These are phyloP conservation scores for Ceratocystis huliohia DNA, from an alignment of 2,329 filamentous ascomycete species.

Conservation along the genomic window DNA sequence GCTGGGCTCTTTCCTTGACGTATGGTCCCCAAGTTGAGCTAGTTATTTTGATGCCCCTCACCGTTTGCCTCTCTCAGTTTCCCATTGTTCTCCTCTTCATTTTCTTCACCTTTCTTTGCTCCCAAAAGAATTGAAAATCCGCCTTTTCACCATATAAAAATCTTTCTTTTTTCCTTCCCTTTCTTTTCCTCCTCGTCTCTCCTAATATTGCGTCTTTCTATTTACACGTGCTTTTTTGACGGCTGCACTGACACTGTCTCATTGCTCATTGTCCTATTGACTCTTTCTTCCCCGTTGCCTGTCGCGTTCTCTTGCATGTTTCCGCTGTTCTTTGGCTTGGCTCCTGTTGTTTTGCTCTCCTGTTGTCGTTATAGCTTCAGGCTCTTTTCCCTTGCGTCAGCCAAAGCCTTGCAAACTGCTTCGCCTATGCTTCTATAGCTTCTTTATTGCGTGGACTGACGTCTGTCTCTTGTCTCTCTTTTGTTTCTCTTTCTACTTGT, in stretches of 20 bases:
- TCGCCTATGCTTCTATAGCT: slow-evolving; percentile 4
- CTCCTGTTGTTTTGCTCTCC: not conserved
- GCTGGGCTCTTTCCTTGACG: not conserved
- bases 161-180: not conserved
- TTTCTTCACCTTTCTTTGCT: not conserved
- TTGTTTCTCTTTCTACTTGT: not conserved
- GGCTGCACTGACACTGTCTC: not conserved
- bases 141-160: not conserved
- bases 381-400: not conserved
- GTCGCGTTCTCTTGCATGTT: not conserved
- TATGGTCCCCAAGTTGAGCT: not conserved
- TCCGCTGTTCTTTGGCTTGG: not conserved
- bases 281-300: not conserved
- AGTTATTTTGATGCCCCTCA: not conserved
- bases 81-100: slow-evolving; percentile 4
- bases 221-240: not conserved
- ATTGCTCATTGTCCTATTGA: not conserved
- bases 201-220: slow-evolving; percentile 2
- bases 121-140: not conserved
- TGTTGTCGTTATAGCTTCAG: not conserved
- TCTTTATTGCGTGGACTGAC: not conserved
- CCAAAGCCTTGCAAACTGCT: not conserved
- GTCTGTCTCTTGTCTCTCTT: not conserved
- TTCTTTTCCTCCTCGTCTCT: not conserved
- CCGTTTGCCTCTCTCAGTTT: not conserved